Evolutionary conservation across 805 yeast genomes (phyloP), one percentile per base, ranked within the genome.

Genomic region (Aciculoconidium aculeatum): DNA sequence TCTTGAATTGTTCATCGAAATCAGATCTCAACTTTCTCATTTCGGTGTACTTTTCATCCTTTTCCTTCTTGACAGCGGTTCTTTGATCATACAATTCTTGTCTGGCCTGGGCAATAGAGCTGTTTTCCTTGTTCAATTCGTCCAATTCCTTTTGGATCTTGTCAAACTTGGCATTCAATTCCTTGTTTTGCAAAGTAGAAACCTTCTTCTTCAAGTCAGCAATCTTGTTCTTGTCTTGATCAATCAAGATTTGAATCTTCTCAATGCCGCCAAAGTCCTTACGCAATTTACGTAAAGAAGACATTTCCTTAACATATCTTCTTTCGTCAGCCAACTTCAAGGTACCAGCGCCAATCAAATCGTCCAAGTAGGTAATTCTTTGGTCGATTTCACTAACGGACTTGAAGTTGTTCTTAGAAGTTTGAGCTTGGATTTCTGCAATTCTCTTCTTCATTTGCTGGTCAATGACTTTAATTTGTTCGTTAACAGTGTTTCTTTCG

Each of bases 261-360:
- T 78, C 87, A 44, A 88, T 67, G 27, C 72, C 67, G 28, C 75
- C 75, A 53, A 85, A 83, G 55, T 80, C 88, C 57, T 80, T 81
- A 51, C 79, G 76, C 52, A 82, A 63, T 62, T 84, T 86, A 61
- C 90, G 78, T 56, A 92, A 73, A 25, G 78, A 58, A 30, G 86
- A 72, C 70, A 86, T 82, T 63, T 90, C 97, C 63, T 83, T 83
- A 43, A 92, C 76, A 41, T 70, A 61, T 51, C 77, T 72, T 66
- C 85, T 80, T 71, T 92, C 99, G 40, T 90, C 95, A 31, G 87
- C 96, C 50, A 92, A 75, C 46, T 84, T 75, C 53, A 92, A 68
- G 25, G 70, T 60, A 40, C 97, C 97, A 28, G 81, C 61, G 32
- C 82, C 84, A 38, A 92, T 79, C 42, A 71, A 66, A 23, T 69